A percentile compares a stretch with the other conserved stretches of the same genome.
Conservation (phyloP, 495 filamentous ascomycete species). For the Aspergillus wentii region DNA sequence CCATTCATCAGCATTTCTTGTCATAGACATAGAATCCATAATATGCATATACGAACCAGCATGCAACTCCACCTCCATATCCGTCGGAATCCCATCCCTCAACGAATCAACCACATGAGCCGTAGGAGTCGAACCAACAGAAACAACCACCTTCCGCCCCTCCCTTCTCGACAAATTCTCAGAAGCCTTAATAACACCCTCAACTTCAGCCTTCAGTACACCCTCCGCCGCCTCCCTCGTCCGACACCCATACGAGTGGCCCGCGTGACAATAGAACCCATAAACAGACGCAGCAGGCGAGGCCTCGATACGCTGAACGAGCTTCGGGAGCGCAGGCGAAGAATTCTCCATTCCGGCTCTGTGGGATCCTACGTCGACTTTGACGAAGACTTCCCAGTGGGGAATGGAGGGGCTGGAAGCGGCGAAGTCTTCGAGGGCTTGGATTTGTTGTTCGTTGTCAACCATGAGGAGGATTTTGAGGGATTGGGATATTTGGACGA, state of each 20-base stretch:
- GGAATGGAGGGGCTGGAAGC: not conserved
- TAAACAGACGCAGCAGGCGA: slow-evolving; percentile 15
- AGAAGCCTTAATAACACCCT: slow-evolving; percentile 6
- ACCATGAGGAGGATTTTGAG: slow-evolving; percentile 28
- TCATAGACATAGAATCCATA: not conserved
- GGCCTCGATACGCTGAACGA: slow-evolving; percentile 12
- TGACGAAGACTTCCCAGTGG: slow-evolving; percentile 26
- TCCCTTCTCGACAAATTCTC: not conserved
- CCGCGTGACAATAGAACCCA: slow-evolving; percentile 23
- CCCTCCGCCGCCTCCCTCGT: slow-evolving; percentile 6
- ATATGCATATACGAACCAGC: slow-evolving; percentile 14
- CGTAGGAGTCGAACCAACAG: slow-evolving; percentile 30
- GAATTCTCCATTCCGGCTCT: slow-evolving; percentile 16
- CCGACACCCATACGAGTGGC: slow-evolving; percentile 15
- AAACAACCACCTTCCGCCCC: slow-evolving; percentile 19
- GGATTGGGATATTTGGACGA: slow-evolving; percentile 15
- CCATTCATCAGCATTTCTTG: not conserved
- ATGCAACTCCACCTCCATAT: slow-evolving; percentile 26
- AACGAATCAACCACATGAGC: slow-evolving; percentile 26
- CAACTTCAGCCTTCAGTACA: slow-evolving; percentile 9
- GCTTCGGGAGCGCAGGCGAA: slow-evolving; percentile 7
- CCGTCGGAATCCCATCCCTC: slow-evolving; percentile 12
- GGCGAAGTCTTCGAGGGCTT: slow-evolving; percentile 20
- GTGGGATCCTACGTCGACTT: slow-evolving; percentile 22
- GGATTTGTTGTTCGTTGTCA: slow-evolving; percentile 30